Percentiles rank a stretch among this genome's conserved stretches.
phyloP scores from a whole-genome alignment of 108 stramenopile genomes.

The Bacterosira constricta region DNA sequence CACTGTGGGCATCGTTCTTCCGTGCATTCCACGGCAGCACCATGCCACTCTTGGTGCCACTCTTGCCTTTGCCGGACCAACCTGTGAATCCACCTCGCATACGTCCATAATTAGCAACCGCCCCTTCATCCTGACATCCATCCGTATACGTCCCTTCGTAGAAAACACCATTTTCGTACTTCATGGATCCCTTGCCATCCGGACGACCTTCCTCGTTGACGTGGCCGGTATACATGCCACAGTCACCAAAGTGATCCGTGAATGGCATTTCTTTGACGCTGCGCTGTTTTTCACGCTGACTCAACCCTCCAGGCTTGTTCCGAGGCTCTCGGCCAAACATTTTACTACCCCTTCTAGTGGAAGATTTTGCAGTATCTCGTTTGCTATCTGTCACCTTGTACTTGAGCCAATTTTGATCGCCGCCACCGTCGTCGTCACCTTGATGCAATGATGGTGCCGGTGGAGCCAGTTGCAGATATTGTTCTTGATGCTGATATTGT shows the following conservation, averaged over 20 bases:
- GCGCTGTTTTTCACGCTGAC: constrained; percentile 9
- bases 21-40: constrained; percentile 7
- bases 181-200: constrained; percentile 7
- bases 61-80: constrained; percentile 5
- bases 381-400: neutral
- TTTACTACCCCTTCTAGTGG: neutral
- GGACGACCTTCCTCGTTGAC: constrained; percentile 14
- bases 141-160: constrained; percentile 8
- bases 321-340: neutral
- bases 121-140: constrained; percentile 2
- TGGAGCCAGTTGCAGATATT: neutral
- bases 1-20: neutral
- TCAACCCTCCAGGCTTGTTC: neutral
- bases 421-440: neutral
- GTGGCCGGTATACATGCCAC: constrained; percentile 2
- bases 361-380: neutral
- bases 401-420: neutral
- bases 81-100: constrained; percentile 7
- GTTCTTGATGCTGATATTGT: neutral
- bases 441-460: neutral
- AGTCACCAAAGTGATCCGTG: constrained; percentile 32
- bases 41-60: neutral
- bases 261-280: constrained; percentile 31
- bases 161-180: constrained; percentile 23
- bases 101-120: neutral